Percentiles rank a stretch among this genome's conserved stretches.
Conservation (phyloP, 2,329 filamentous ascomycete species). For the Bretziella fagacearum region DNA sequence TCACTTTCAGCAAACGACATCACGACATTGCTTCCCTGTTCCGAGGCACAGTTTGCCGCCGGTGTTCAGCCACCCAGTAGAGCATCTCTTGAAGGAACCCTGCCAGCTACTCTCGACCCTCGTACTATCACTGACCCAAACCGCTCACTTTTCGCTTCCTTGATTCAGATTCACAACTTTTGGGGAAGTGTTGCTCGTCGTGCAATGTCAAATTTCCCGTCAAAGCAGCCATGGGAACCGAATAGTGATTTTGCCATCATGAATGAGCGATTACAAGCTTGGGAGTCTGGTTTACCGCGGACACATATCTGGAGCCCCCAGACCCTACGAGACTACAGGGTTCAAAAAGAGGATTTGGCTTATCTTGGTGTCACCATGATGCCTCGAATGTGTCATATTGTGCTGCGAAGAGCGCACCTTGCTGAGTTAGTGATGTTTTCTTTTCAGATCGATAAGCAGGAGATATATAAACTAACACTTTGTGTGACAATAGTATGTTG, state of each 20-base stretch:
- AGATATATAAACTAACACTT: too few species aligned
- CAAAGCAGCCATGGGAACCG: constrained; percentile 26
- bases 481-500: constrained; percentile 2
- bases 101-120: constrained; percentile 31
- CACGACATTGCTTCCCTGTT: constrained; percentile 35
- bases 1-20: constrained; percentile 36
- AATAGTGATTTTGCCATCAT: constrained; percentile 32
- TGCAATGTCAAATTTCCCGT: constrained; percentile 3
- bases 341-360: constrained; percentile 32
- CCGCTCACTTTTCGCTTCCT: constrained; percentile 36
- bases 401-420: constrained; percentile 37
- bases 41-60: constrained; percentile 34
- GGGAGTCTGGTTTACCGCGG: constrained; percentile 31
- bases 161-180: constrained; percentile 37
- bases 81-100: constrained; percentile 36
- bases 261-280: constrained; percentile 27
- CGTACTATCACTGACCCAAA: constrained; percentile 26
- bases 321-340: constrained; percentile 29
- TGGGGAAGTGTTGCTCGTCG: constrained; percentile 32
- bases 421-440: constrained; percentile 25
- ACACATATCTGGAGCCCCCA: constrained; percentile 31
- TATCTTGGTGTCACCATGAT: constrained; percentile 40
- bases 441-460: neutral
- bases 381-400: constrained; percentile 38
- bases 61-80: constrained; percentile 32